These are phyloP conservation scores for Aspergillus sp. DNA, from an alignment of 2,329 filamentous ascomycete species.

Conservation along the genomic window DNA sequence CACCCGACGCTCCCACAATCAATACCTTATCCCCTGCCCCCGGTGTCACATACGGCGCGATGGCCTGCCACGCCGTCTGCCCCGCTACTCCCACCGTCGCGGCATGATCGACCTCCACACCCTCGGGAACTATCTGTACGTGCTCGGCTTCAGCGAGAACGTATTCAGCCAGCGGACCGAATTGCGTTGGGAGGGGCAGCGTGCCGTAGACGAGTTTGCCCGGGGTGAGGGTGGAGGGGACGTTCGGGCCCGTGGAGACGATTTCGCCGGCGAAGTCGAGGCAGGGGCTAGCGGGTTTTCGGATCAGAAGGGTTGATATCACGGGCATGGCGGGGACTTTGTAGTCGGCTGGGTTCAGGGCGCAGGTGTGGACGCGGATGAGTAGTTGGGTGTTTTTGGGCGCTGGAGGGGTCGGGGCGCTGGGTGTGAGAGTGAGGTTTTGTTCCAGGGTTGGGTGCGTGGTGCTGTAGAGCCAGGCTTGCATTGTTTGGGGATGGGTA, in stretches of 20 bases:
- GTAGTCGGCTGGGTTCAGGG: conserved; percentile 66
- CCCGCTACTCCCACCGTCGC: conserved; percentile 50
- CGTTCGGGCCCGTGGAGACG: conserved; percentile 36
- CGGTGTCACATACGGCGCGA: conserved; percentile 48
- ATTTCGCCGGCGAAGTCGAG: conserved; percentile 54
- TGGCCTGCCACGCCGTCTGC: conserved; percentile 51
- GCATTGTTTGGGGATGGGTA: conserved; percentile 47
- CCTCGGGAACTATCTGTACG: conserved; percentile 46
- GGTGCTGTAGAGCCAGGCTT: conserved; percentile 59
- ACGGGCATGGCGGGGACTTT: conserved; percentile 59
- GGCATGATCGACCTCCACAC: conserved; percentile 45
- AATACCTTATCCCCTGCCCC: conserved; percentile 59
- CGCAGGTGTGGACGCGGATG: conserved; percentile 55
- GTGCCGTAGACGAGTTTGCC: conserved; percentile 53
- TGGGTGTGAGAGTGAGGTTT: conserved; percentile 51
- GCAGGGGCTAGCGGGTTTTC: conserved; percentile 51
- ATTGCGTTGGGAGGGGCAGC: conserved; percentile 29
- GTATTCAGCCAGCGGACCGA: conserved; percentile 51
- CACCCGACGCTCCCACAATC: conserved; percentile 66
- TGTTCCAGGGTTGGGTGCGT: conserved; percentile 54
- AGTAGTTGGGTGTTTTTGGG: conserved; percentile 52
- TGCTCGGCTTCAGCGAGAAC: conserved; percentile 36
- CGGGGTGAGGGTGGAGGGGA: conserved; percentile 29
- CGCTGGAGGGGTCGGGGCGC: conserved; percentile 45
- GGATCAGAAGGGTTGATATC: conserved; percentile 42